phyloP scores from a whole-genome alignment of 345 rosid genomes.

The Salix purpurea region DNA sequence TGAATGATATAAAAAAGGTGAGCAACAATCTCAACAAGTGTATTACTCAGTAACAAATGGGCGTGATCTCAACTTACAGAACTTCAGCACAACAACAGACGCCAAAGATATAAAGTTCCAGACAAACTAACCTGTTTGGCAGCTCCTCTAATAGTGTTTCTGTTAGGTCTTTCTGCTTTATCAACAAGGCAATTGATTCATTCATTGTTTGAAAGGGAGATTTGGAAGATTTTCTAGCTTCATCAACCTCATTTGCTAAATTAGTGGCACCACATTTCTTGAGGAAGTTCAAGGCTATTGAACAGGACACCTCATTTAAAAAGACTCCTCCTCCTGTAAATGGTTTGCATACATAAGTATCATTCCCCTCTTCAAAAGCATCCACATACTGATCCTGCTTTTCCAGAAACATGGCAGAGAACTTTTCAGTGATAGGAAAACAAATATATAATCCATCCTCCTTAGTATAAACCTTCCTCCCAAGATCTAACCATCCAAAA shows the following conservation, averaged over 20 bases:
- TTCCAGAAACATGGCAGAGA: conserved; percentile 42
- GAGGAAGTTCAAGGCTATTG: conserved; percentile 52
- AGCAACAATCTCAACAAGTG: too few species aligned
- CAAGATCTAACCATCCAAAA: conserved; percentile 82
- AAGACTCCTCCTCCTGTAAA: conserved; percentile 23
- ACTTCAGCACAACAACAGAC: not conserved
- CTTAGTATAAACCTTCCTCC: conserved; percentile 55
- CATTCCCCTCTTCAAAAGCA: conserved; percentile 28
- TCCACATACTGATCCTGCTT: conserved; percentile 25
- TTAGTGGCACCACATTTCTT: conserved; percentile 55
- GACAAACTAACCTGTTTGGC: conserved; percentile 56
- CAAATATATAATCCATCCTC: conserved; percentile 53
- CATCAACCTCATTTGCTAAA: conserved; percentile 44
- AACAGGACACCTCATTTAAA: conserved; percentile 44
- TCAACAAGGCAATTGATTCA: conserved; percentile 48
- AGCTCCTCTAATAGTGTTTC: conserved; percentile 56
- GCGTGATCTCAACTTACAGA: not conserved
- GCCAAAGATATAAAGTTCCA: conserved; percentile 9
- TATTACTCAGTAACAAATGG: too few species aligned
- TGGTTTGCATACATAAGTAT: conserved; percentile 18
- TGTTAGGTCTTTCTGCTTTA: conserved; percentile 48
- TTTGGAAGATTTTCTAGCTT: conserved; percentile 49
- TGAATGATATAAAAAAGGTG: not conserved
- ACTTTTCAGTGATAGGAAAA: conserved; percentile 73
- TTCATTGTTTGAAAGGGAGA: conserved; percentile 59